These are phyloP conservation scores for Angomonas deanei DNA, from an alignment of 208 protist species.

Conservation along the genomic window DNA sequence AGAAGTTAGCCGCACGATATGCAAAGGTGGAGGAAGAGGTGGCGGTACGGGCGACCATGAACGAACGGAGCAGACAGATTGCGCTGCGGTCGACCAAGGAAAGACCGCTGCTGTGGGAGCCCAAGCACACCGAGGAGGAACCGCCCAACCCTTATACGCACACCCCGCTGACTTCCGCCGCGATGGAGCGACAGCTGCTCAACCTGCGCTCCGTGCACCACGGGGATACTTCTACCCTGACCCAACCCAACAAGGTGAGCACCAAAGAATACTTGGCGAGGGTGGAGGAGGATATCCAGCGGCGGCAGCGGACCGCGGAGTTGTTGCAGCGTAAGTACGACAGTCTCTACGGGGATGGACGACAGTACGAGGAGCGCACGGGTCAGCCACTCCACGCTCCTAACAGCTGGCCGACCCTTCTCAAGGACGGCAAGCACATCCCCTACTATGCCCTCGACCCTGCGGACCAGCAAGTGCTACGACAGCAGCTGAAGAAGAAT, in stretches of 20 bases:
- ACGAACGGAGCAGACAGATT: conserved; percentile 15
- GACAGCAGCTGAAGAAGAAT: conserved; percentile 18
- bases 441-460: conserved; percentile 30
- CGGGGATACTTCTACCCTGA: not conserved
- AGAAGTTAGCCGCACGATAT: conserved; percentile 28
- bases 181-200: conserved; percentile 16
- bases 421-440: conserved; percentile 39
- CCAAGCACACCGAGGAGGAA: not conserved
- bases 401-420: conserved; percentile 50
- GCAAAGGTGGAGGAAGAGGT: conserved; percentile 14
- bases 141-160: not conserved
- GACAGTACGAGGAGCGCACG: conserved; percentile 26
- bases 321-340: conserved; percentile 21
- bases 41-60: conserved; percentile 15
- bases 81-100: conserved; percentile 12
- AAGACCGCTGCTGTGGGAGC: conserved; percentile 25
- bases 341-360: conserved; percentile 15
- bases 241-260: not conserved
- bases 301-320: conserved; percentile 22
- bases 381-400: conserved; percentile 56
- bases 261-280: conserved; percentile 24
- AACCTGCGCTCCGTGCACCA: not conserved
- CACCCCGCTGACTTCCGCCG: conserved; percentile 18
- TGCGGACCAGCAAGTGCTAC: conserved; percentile 30
- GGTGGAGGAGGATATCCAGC: conserved; percentile 32